Percentiles rank a stretch among this genome's conserved stretches.
phyloP scores from a whole-genome alignment of 805 yeast species.

The Saturnispora mendoncae region DNA sequence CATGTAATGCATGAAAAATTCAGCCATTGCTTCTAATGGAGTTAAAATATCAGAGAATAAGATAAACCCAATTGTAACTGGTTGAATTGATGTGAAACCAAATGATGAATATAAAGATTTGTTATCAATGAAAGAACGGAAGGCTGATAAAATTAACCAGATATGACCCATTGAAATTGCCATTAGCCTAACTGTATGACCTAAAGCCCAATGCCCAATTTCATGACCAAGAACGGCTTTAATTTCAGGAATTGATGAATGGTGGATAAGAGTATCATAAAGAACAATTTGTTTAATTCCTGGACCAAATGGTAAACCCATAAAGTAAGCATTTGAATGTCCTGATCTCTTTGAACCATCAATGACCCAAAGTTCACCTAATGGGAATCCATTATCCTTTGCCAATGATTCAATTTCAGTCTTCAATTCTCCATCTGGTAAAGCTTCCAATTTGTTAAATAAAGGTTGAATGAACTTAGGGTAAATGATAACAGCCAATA shows the following conservation, averaged over 20 bases:
- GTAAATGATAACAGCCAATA: slow-evolving; percentile 62
- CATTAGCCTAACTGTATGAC: slow-evolving; percentile 76
- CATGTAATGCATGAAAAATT: slow-evolving; percentile 57
- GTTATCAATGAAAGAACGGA: slow-evolving; percentile 75
- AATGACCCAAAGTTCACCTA: slow-evolving; percentile 74
- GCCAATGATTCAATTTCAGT: slow-evolving; percentile 76
- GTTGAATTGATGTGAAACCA: slow-evolving; percentile 62
- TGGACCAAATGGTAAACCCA: slow-evolving; percentile 89
- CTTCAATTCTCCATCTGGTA: slow-evolving; percentile 84
- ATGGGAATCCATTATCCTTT: slow-evolving; percentile 67
- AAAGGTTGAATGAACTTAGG: slow-evolving; percentile 88
- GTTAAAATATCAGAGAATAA: slow-evolving; percentile 69
- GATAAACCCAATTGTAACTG: slow-evolving; percentile 72
- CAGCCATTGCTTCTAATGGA: slow-evolving; percentile 65
- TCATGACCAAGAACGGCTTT: slow-evolving; percentile 98
- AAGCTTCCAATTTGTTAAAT: slow-evolving; percentile 84
- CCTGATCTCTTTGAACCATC: slow-evolving; percentile 97
- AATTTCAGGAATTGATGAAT: slow-evolving; percentile 67
- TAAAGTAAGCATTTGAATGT: slow-evolving; percentile 94
- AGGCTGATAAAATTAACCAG: slow-evolving; percentile 57
- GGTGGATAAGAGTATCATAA: slow-evolving; percentile 81
- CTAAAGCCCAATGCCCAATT: slow-evolving; percentile 94
- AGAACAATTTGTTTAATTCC: slow-evolving; percentile 75
- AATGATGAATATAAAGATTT: slow-evolving; percentile 67
- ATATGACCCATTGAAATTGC: slow-evolving; percentile 55